Evolutionary conservation across 352 stramenopile genomes (phyloP).

Genomic region (Pythium guiyangense): DNA sequence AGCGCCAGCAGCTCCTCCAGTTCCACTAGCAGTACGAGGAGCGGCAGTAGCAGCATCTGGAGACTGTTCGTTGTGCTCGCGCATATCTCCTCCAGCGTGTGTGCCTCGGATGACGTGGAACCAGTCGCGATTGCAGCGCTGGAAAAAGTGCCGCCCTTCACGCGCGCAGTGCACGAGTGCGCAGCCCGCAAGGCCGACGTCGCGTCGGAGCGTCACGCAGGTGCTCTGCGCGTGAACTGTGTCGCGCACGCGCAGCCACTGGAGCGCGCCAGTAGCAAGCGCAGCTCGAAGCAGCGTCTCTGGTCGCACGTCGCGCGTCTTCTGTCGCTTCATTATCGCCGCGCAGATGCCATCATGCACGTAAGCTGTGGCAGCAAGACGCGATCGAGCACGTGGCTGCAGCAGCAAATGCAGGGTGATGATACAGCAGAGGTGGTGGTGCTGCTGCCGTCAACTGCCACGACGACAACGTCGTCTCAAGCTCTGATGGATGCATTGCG

Average conservation of each 20-base stretch:
- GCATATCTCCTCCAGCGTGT: too few relatives aligned
- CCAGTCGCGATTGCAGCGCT: slow-evolving; percentile 8
- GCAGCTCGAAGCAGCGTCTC: neutral
- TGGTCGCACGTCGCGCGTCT: neutral
- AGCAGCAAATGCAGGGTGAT: too few relatives aligned
- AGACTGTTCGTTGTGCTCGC: neutral
- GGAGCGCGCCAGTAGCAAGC: slow-evolving; percentile 1
- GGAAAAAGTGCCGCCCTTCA: slow-evolving; percentile 8
- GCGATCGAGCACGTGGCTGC: too few relatives aligned
- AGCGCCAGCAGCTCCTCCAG: too few relatives aligned
- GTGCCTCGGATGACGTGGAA: slow-evolving; percentile 8
- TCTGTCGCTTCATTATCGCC: slow-evolving; percentile 5
- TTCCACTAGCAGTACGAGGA: too few relatives aligned
- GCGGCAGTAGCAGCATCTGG: too few relatives aligned
- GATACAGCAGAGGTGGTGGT: too few relatives aligned
- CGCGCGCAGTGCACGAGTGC: slow-evolving; percentile 3
- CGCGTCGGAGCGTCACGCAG: neutral
- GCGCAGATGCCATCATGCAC: too few relatives aligned
- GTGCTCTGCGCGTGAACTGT: slow-evolving; percentile 1
- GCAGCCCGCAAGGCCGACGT: neutral
- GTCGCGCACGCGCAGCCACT: slow-evolving; percentile 3
- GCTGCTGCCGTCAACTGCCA: too few relatives aligned
- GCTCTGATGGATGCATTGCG: too few relatives aligned
- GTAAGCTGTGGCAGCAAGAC: too few relatives aligned
- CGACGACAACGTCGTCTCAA: too few relatives aligned